A percentile compares a stretch with the other conserved stretches of the same genome.
phyloP scores from a whole-genome alignment of 352 stramenopile species.

The Globisporangium spiculum region DNA sequence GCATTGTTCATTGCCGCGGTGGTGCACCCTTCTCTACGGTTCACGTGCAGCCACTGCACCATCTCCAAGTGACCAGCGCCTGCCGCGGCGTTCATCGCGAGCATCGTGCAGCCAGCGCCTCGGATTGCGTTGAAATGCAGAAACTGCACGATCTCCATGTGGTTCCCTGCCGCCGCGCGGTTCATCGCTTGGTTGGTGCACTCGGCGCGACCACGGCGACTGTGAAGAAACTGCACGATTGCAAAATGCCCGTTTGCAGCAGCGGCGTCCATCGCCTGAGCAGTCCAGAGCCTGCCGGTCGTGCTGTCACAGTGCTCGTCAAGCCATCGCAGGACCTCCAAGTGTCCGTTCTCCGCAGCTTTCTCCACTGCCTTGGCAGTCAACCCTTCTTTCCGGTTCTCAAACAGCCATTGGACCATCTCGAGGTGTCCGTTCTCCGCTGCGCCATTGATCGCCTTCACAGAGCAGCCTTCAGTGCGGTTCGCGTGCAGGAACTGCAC shows the following conservation, averaged over 20 bases:
- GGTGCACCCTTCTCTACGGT: conserved; percentile 9
- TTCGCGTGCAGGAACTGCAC: conserved; percentile 37
- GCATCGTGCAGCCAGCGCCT: conserved; percentile 21
- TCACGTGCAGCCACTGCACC: conserved; percentile 7
- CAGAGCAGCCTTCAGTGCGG: conserved; percentile 25
- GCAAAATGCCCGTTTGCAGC: conserved; percentile 18
- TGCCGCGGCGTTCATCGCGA: conserved; percentile 11
- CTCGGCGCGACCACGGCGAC: not conserved
- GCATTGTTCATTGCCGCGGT: conserved; percentile 12
- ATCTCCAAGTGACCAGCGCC: not conserved
- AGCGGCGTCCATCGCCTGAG: conserved; percentile 21
- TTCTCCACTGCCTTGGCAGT: conserved; percentile 33
- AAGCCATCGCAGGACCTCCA: conserved; percentile 24
- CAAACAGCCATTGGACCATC: conserved; percentile 34
- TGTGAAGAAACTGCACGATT: conserved; percentile 10
- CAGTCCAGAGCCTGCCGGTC: conserved; percentile 14
- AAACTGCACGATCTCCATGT: conserved; percentile 36
- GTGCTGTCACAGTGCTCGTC: conserved; percentile 20
- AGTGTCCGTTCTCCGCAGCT: conserved; percentile 38
- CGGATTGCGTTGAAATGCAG: conserved; percentile 30
- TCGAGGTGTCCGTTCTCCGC: conserved; percentile 38
- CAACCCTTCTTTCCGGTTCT: conserved; percentile 25
- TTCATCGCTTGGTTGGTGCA: conserved; percentile 20
- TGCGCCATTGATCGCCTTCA: conserved; percentile 36
- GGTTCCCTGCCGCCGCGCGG: conserved; percentile 31